Conservation (phyloP, 2,329 filamentous ascomycete genomes). For the Aspergillus sp. region DNA sequence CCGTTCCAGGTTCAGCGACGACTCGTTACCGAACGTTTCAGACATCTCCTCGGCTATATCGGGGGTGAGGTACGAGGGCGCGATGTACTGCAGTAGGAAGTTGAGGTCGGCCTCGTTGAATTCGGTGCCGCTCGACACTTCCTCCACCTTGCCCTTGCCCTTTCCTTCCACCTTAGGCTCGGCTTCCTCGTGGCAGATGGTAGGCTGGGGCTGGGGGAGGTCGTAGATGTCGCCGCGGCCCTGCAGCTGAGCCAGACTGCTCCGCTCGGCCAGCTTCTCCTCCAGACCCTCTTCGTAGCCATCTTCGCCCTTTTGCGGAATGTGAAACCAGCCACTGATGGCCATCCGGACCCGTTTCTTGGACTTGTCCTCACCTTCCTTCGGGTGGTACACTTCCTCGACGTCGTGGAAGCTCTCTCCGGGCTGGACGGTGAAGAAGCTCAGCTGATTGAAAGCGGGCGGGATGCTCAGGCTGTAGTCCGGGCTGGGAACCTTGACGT, state of each 20-base stretch:
- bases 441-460: slow-evolving; percentile 94
- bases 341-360: slow-evolving; percentile 79
- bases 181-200: slow-evolving; percentile 45
- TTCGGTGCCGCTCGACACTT: slow-evolving; percentile 53
- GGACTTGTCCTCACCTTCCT: slow-evolving; percentile 58
- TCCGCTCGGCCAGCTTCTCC: slow-evolving; percentile 83
- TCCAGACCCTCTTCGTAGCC: slow-evolving; percentile 87
- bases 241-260: slow-evolving; percentile 88
- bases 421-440: slow-evolving; percentile 96
- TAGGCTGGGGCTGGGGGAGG: slow-evolving; percentile 65
- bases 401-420: slow-evolving; percentile 99
- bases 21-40: slow-evolving; percentile 77
- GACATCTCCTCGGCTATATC: slow-evolving; percentile 82
- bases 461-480: slow-evolving; percentile 81
- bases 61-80: slow-evolving; percentile 86
- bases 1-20: slow-evolving; percentile 75
- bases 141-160: slow-evolving; percentile 38
- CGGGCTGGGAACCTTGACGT: slow-evolving; percentile 76
- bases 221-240: slow-evolving; percentile 90
- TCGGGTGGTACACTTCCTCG: slow-evolving; percentile 87
- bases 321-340: slow-evolving; percentile 98
- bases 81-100: slow-evolving; percentile 86
- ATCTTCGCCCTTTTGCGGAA: slow-evolving; percentile 90
- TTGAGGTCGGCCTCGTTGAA: slow-evolving; percentile 79
- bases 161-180: slow-evolving; percentile 36